phyloP scores from a whole-genome alignment of 768 basidiomycete species.

The Lentinus tigrinus region DNA sequence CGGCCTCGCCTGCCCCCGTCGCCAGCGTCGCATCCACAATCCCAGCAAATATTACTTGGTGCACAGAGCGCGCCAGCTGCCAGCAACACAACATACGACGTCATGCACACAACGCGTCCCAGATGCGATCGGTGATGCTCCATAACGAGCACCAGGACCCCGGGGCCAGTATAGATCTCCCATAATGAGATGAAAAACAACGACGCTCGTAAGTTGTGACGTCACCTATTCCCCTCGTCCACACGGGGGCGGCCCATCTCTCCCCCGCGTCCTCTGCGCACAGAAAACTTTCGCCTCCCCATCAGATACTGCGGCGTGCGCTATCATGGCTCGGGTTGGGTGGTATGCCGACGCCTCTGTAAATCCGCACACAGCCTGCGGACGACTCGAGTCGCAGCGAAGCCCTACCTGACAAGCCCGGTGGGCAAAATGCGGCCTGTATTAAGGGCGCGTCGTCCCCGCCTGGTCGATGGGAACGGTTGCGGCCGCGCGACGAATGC shows the following conservation, averaged over 20 bases:
- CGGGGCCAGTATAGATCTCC: constrained; percentile 1
- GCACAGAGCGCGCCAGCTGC: no score
- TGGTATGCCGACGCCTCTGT: neutral
- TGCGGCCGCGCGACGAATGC: no score
- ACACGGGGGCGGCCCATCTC: constrained; percentile 9
- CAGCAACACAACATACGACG: constrained; percentile 14
- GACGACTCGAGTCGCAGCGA: neutral
- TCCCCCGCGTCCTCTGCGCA: neutral
- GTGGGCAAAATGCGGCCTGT: no score
- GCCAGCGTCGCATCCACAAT: no score
- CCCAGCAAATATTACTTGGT: no score
- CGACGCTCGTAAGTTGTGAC: neutral
- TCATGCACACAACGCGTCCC: neutral
- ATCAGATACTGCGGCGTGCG: constrained; percentile 1
- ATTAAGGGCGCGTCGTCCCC: no score
- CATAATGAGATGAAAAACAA: neutral
- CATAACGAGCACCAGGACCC: constrained; percentile 1
- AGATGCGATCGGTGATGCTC: neutral
- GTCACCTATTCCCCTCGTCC: constrained; percentile 2
- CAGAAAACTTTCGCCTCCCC: neutral
- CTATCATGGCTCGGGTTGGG: neutral
- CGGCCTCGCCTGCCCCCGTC: neutral
- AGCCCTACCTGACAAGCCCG: no score
- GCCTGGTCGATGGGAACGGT: no score
- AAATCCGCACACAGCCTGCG: neutral